These are phyloP conservation scores for Dipteronia sinensis DNA, from an alignment of 345 rosid species.

Conservation along the genomic window DNA sequence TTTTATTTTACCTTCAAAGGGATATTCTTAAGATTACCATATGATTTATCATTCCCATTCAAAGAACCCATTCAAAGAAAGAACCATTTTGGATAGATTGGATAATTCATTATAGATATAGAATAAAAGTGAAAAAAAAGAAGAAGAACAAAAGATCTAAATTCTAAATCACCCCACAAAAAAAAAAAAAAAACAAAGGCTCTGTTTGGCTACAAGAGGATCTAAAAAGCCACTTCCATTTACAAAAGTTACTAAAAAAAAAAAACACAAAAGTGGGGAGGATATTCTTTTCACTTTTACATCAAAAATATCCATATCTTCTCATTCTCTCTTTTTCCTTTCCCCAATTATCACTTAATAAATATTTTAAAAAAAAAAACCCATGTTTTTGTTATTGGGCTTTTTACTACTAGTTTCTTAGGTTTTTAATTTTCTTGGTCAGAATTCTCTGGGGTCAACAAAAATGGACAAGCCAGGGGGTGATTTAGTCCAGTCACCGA, in stretches of 20 bases:
- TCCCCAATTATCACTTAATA: neutral
- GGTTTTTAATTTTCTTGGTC: neutral
- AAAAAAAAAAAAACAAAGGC: constrained; percentile 11
- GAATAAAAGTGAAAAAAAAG: constrained; percentile 2
- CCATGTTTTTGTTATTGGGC: neutral
- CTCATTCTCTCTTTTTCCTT: constrained; percentile 19
- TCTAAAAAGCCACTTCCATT: constrained; percentile 44
- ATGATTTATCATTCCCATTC: neutral
- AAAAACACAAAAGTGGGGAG: constrained; percentile 25
- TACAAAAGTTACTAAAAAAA: constrained; percentile 25
- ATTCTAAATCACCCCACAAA: neutral
- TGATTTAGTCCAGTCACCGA: constrained; percentile 94
- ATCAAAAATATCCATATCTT: constrained; percentile 29
- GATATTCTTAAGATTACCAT: constrained; percentile 27
- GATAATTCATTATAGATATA: neutral
- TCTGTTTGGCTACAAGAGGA: constrained; percentile 34
- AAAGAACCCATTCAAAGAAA: no score
- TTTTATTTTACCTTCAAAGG: constrained; percentile 4
- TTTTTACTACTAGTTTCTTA: neutral
- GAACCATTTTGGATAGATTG: neutral
- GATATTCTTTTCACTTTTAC: constrained; percentile 33
- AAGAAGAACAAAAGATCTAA: neutral
- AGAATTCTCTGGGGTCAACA: constrained; percentile 96
- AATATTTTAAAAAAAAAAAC: neutral
- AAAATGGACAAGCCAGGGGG: constrained; percentile 78